Conservation (phyloP, 495 filamentous ascomycete genomes). For the Viridothelium virens region DNA sequence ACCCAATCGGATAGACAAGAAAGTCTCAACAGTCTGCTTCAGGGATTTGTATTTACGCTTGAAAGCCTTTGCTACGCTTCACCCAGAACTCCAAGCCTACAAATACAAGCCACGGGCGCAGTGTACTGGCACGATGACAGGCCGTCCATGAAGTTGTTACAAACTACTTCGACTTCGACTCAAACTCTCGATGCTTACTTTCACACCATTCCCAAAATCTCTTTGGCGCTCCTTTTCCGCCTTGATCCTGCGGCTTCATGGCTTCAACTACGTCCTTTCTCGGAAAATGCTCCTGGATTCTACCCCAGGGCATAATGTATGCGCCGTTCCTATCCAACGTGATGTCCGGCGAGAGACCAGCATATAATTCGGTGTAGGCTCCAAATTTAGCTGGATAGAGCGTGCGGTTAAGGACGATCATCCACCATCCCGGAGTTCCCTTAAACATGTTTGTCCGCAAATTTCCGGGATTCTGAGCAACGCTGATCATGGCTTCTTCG, state of each 20-base stretch:
- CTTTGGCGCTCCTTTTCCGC: constrained; percentile 28
- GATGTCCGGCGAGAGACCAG: constrained; percentile 16
- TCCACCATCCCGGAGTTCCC: constrained; percentile 11
- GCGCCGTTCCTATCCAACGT: constrained; percentile 14
- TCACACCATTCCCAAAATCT: constrained; percentile 36
- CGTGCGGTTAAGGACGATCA: constrained; percentile 7
- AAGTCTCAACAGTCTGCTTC: too few species aligned
- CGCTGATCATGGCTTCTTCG: constrained; percentile 30
- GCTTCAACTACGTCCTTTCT: constrained; percentile 24
- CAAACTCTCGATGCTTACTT: constrained; percentile 22
- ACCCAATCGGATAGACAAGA: too few species aligned
- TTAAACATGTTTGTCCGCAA: constrained; percentile 31
- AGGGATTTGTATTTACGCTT: too few species aligned
- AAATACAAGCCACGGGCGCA: too few species aligned
- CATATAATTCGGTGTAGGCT: constrained; percentile 18
- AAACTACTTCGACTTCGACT: background rate
- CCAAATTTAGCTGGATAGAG: constrained; percentile 16
- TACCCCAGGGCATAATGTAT: constrained; percentile 20
- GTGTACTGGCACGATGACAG: too few species aligned
- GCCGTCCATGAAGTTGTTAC: too few species aligned
- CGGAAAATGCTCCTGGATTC: constrained; percentile 18
- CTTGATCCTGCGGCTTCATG: constrained; percentile 28
- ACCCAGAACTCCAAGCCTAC: too few species aligned
- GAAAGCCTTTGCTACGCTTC: too few species aligned
- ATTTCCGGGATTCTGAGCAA: constrained; percentile 34